phyloP scores from a whole-genome alignment of 441 rosid species.

The Manihot esculenta region DNA sequence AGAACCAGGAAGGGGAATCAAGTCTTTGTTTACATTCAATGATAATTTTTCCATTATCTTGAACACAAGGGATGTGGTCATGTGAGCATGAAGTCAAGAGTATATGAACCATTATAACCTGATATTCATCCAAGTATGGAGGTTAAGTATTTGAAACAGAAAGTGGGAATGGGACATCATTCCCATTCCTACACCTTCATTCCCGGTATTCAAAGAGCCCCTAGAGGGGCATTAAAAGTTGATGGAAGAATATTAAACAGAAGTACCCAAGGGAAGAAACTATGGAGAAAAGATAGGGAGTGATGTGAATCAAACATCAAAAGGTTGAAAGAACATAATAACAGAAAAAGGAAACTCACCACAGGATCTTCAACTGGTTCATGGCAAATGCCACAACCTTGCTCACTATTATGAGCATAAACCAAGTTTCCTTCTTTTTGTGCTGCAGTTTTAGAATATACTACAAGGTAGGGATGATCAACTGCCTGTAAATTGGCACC shows the following conservation, averaged over 20 bases:
- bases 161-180: not conserved
- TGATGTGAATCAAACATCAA: slow-evolving; percentile 6
- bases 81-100: not conserved
- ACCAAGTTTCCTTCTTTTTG: slow-evolving; percentile 35
- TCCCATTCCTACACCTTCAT: not conserved
- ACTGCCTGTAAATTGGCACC: slow-evolving; percentile 68
- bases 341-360: slow-evolving; percentile 45
- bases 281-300: not conserved
- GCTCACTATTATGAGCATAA: slow-evolving; percentile 43
- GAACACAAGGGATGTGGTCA: not conserved
- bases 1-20: not conserved
- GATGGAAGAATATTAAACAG: not conserved
- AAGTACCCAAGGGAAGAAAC: not conserved
- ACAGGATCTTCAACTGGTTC: slow-evolving; percentile 76
- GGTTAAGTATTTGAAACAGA: not conserved
- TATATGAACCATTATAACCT: not conserved
- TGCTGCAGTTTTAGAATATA: slow-evolving; percentile 59
- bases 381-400: slow-evolving; percentile 80
- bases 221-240: not conserved
- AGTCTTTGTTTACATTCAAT: not conserved
- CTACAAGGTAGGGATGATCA: slow-evolving; percentile 98
- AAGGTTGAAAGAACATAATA: slow-evolving; percentile 4
- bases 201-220: not conserved
- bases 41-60: not conserved
- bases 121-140: not conserved